Conservation (phyloP, 192 early-diverging fungal species). For the Pilobolus umbonatus region DNA sequence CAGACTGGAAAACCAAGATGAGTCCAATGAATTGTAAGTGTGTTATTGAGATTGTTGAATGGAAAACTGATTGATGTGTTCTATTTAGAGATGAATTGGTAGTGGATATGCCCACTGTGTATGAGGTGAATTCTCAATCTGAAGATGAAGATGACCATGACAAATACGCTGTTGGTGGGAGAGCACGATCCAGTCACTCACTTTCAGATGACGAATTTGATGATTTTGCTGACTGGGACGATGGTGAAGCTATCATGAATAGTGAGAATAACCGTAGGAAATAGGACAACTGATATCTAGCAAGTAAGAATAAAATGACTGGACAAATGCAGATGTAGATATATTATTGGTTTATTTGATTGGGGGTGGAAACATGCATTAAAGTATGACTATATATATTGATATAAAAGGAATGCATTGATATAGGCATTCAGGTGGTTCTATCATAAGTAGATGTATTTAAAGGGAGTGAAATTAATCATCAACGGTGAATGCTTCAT, state of each 20-base stretch:
- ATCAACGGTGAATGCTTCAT: too few species aligned
- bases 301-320: too few species aligned
- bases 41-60: background rate
- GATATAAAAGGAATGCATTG: too few species aligned
- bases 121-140: slow-evolving; percentile 17
- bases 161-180: background rate
- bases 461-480: too few species aligned
- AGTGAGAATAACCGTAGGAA: too few species aligned
- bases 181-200: background rate
- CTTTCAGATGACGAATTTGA: background rate
- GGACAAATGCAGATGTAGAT: too few species aligned
- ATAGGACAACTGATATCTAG: too few species aligned
- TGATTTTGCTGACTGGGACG: background rate
- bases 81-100: slow-evolving; percentile 44
- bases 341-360: too few species aligned
- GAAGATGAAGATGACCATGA: slow-evolving; percentile 7
- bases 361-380: too few species aligned
- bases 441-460: too few species aligned
- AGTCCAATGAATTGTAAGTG: slow-evolving; percentile 32
- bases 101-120: slow-evolving; percentile 30
- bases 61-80: background rate
- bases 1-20: slow-evolving; percentile 17
- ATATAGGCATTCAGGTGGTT: too few species aligned
- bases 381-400: too few species aligned
- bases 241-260: background rate